A percentile compares a stretch with the other conserved stretches of the same genome.
These are phyloP conservation scores for Trypanosoma platydactyli DNA, from an alignment of 208 protist species.

Conservation along the genomic window DNA sequence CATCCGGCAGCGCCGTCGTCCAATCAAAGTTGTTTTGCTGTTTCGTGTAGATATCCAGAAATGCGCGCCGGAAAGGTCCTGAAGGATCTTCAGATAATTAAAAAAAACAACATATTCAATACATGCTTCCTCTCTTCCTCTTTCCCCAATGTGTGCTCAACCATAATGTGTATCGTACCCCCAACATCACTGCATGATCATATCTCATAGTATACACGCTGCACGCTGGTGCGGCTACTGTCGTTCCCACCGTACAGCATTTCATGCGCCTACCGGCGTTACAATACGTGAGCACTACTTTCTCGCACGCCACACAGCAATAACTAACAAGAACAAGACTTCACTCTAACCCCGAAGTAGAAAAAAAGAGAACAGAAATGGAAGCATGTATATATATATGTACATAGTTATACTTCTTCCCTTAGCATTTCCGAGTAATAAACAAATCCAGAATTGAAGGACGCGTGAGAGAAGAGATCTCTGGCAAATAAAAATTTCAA, in stretches of 20 bases:
- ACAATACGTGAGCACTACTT: too few relatives aligned
- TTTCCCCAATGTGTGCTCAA: slow-evolving; percentile 9
- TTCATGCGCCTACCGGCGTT: background rate
- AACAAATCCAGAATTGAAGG: background rate
- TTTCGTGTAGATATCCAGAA: slow-evolving; percentile 12
- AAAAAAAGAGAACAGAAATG: too few relatives aligned
- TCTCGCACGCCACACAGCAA: too few relatives aligned
- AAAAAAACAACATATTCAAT: background rate
- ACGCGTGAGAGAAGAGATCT: background rate
- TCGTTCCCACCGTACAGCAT: slow-evolving; percentile 40
- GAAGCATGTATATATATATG: too few relatives aligned
- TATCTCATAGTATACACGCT: slow-evolving; percentile 1
- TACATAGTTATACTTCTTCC: too few relatives aligned
- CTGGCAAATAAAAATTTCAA: background rate
- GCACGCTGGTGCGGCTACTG: slow-evolving; percentile 4
- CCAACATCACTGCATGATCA: background rate
- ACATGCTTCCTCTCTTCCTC: background rate
- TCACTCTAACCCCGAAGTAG: too few relatives aligned
- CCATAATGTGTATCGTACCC: background rate
- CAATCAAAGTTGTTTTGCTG: background rate
- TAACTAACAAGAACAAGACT: slow-evolving; percentile 13
- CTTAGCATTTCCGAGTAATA: too few relatives aligned
- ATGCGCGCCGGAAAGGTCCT: slow-evolving; percentile 25
- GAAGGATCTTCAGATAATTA: slow-evolving; percentile 35
- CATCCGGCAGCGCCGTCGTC: background rate